Conservation (phyloP, 2,329 filamentous ascomycete genomes). For the Coniochaeta sp. region DNA sequence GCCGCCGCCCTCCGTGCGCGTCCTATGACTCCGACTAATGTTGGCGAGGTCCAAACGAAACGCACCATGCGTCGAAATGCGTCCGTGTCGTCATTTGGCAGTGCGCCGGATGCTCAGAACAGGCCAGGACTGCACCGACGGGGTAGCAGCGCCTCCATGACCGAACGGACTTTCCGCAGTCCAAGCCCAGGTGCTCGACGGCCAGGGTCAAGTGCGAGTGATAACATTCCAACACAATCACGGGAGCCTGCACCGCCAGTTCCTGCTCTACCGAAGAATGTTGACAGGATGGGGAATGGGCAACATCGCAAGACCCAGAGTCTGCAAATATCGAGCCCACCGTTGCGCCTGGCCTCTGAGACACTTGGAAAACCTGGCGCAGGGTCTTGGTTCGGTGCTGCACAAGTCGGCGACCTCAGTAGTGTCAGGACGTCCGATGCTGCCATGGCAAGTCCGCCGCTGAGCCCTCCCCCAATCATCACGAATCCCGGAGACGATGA, state of each 20-base stretch:
- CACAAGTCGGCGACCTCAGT: constrained; percentile 31
- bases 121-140: constrained; percentile 47
- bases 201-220: constrained; percentile 23
- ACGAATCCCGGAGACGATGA: constrained; percentile 11
- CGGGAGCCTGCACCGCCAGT: constrained; percentile 59
- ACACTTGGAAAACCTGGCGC: constrained; percentile 31
- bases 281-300: constrained; percentile 18
- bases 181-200: constrained; percentile 50
- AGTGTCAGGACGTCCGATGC: constrained; percentile 38
- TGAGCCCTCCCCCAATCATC: constrained; percentile 12
- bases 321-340: constrained; percentile 29
- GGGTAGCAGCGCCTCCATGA: constrained; percentile 75
- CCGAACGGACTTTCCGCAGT: constrained; percentile 77
- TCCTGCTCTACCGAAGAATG: constrained; percentile 58
- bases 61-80: constrained; percentile 66
- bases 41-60: constrained; percentile 81
- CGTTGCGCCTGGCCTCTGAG: constrained; percentile 47
- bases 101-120: constrained; percentile 7
- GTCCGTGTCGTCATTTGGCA: constrained; percentile 60
- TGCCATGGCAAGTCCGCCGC: constrained; percentile 25
- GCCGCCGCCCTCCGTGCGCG: constrained; percentile 76
- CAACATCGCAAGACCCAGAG: constrained; percentile 23
- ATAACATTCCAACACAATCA: constrained; percentile 5
- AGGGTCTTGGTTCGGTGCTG: constrained; percentile 41
- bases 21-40: constrained; percentile 68